Evolutionary conservation across 768 basidiomycete species (phyloP).

Genomic region (Rhodotorula graminis): DNA sequence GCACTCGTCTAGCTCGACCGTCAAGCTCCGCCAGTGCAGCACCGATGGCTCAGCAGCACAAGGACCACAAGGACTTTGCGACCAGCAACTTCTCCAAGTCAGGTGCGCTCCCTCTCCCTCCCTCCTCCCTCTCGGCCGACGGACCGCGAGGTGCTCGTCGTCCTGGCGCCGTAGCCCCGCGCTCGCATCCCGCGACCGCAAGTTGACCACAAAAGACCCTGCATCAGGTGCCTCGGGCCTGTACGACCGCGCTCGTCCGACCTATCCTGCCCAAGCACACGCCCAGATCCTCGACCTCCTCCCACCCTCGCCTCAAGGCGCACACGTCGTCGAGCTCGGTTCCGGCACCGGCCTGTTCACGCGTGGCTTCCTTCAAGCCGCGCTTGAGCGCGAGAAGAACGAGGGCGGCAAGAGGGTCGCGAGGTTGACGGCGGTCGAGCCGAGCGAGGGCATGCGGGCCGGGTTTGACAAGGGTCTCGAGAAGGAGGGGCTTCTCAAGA

Average conservation of each 20-base stretch:
- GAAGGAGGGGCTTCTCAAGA: background rate
- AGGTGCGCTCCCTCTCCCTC: background rate
- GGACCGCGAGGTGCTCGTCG: no score
- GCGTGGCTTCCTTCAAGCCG: conserved; percentile 49
- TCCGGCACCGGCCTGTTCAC: conserved; percentile 39
- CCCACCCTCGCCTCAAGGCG: conserved; percentile 38
- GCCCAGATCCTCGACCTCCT: conserved; percentile 58
- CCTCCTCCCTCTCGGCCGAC: background rate
- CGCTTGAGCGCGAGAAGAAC: conserved; percentile 45
- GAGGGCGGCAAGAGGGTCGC: background rate
- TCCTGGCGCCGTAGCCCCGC: no score
- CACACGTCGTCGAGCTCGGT: conserved; percentile 44
- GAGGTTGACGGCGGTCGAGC: conserved; percentile 68
- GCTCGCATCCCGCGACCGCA: no score
- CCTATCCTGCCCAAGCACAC: conserved; percentile 66
- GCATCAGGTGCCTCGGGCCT: conserved; percentile 26
- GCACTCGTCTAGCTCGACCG: background rate
- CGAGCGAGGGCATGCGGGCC: conserved; percentile 74
- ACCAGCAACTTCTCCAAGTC: background rate
- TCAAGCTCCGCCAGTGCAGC: background rate
- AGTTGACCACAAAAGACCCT: no score
- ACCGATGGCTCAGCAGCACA: background rate
- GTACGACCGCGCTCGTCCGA: conserved; percentile 64
- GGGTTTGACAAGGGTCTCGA: conserved; percentile 55
- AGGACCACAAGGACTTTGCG: background rate